These are phyloP conservation scores for Penicillium sp. DNA, from an alignment of 2,329 filamentous ascomycete genomes.

Conservation along the genomic window DNA sequence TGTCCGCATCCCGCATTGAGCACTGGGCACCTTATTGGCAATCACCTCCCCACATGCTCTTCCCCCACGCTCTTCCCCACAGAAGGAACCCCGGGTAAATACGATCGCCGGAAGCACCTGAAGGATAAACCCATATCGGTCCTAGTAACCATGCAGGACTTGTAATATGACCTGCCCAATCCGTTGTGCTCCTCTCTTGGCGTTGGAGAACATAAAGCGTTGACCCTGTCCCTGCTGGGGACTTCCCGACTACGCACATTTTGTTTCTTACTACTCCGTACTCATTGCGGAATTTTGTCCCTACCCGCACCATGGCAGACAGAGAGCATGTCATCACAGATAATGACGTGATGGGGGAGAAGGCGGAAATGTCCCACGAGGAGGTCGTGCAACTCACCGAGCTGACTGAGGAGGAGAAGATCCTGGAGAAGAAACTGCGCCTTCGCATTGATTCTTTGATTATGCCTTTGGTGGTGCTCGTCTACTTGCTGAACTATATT, in stretches of 20 bases:
- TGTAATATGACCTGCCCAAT: background rate
- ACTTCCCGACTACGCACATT: background rate
- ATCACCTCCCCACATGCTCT: background rate
- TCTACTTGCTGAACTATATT: constrained; percentile 43
- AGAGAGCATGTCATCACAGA: constrained; percentile 13
- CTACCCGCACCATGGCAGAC: constrained; percentile 8
- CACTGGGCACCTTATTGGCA: background rate
- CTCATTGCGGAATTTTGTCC: background rate
- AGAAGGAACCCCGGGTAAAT: constrained; percentile 7
- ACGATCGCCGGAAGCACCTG: background rate
- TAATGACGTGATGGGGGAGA: constrained; percentile 17
- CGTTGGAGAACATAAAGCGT: background rate
- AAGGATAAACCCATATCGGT: background rate
- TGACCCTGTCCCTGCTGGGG: background rate
- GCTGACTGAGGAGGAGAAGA: constrained; percentile 31
- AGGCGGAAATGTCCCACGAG: constrained; percentile 20
- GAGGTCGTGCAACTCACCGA: constrained; percentile 18
- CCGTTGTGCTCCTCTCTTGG: background rate
- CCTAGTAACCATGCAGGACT: background rate
- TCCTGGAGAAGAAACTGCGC: constrained; percentile 36
- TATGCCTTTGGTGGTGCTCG: constrained; percentile 40
- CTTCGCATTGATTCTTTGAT: constrained; percentile 36
- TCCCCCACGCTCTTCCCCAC: constrained; percentile 9
- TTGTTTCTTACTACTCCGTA: background rate
- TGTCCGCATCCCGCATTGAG: constrained; percentile 1